A percentile compares a stretch with the other conserved stretches of the same genome.
Evolutionary conservation across 2,329 filamentous ascomycete genomes (phyloP).

Genomic region (Celoporthe dispersa): DNA sequence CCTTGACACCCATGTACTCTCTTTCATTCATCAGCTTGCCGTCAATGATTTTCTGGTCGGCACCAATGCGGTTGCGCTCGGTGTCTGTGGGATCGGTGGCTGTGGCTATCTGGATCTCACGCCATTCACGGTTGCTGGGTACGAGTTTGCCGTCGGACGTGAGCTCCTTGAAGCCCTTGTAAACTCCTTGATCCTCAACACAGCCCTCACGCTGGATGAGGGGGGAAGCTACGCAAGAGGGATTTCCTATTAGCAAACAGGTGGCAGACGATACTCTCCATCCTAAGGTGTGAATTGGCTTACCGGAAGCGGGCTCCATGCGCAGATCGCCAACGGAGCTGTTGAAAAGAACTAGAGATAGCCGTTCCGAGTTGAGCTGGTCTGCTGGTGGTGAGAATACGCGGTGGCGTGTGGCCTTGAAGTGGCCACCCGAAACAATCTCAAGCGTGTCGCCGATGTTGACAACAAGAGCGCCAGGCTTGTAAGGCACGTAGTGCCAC

Average conservation of each 20-base stretch:
- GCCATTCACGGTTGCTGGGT: slow-evolving; percentile 51
- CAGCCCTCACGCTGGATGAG: slow-evolving; percentile 45
- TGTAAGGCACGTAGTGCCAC: slow-evolving; percentile 52
- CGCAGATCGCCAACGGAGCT: slow-evolving; percentile 49
- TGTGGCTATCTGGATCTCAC: slow-evolving; percentile 54
- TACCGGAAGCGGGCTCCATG: slow-evolving; percentile 43
- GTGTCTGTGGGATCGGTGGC: slow-evolving; percentile 48
- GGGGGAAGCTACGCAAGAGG: slow-evolving; percentile 32
- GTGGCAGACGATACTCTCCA: neutral
- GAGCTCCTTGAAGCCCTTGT: slow-evolving; percentile 49
- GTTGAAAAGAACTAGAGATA: slow-evolving; percentile 50
- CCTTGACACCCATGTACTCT: slow-evolving; percentile 52
- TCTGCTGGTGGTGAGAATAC: slow-evolving; percentile 49
- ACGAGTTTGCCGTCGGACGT: slow-evolving; percentile 46
- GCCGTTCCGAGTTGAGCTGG: slow-evolving; percentile 44
- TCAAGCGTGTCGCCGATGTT: slow-evolving; percentile 52
- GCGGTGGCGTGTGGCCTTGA: slow-evolving; percentile 50
- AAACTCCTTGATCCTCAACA: slow-evolving; percentile 49
- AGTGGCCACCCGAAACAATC: slow-evolving; percentile 51
- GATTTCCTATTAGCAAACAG: neutral
- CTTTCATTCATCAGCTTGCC: slow-evolving; percentile 51
- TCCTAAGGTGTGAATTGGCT: neutral
- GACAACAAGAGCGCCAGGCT: slow-evolving; percentile 51
- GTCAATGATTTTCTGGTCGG: slow-evolving; percentile 47
- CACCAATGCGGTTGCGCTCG: slow-evolving; percentile 45